Percentiles rank a stretch among this genome's conserved stretches.
These are phyloP conservation scores for Ramichloridium luteum DNA, from an alignment of 2,329 filamentous ascomycete genomes.

Conservation along the genomic window DNA sequence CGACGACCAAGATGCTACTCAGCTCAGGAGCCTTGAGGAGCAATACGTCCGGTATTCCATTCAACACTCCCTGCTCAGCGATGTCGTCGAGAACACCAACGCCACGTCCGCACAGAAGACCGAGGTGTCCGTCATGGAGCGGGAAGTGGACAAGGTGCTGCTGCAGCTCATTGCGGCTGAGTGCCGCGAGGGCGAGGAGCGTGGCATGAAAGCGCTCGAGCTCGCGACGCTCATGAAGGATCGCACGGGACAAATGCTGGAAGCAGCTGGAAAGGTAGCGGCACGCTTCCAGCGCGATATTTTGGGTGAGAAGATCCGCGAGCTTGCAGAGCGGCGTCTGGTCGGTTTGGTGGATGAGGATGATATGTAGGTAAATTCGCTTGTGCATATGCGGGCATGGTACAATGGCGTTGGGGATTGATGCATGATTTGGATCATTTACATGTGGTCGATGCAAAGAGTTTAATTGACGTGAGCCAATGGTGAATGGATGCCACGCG, in stretches of 20 bases:
- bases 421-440: no score
- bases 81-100: slow-evolving; percentile 58
- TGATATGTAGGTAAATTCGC: slow-evolving; percentile 12
- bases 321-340: slow-evolving; percentile 61
- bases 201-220: slow-evolving; percentile 89
- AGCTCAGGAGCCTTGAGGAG: slow-evolving; percentile 59
- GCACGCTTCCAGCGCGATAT: slow-evolving; percentile 69
- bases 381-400: no score
- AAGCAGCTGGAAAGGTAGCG: slow-evolving; percentile 82
- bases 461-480: no score
- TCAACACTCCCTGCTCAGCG: slow-evolving; percentile 60
- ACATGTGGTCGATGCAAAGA: no score
- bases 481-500: no score
- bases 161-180: slow-evolving; percentile 80
- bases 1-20: slow-evolving; percentile 28
- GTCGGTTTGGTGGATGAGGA: slow-evolving; percentile 49
- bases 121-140: slow-evolving; percentile 57
- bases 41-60: slow-evolving; percentile 64
- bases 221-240: slow-evolving; percentile 79
- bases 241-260: slow-evolving; percentile 74
- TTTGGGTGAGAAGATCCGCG: slow-evolving; percentile 79
- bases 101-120: slow-evolving; percentile 52
- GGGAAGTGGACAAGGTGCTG: slow-evolving; percentile 81
- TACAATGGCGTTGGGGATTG: no score
- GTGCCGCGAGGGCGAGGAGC: slow-evolving; percentile 83